phyloP scores from a whole-genome alignment of 352 stramenopile genomes.

The Globisporangium orthogonon region DNA sequence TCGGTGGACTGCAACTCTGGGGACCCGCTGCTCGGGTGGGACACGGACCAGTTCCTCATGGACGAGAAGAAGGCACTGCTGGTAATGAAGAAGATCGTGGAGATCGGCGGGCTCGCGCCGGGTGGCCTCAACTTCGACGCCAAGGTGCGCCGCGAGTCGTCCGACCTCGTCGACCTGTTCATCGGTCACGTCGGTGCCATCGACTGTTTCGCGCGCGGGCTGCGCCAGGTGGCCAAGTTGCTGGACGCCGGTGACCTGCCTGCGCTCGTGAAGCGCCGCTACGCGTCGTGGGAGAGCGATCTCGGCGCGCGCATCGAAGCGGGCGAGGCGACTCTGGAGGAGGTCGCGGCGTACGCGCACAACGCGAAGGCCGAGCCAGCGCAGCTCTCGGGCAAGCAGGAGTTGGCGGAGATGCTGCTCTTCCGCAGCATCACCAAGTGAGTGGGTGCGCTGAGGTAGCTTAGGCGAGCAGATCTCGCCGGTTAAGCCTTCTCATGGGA shows the following conservation, averaged over 20 bases:
- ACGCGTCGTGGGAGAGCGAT: conserved; percentile 56
- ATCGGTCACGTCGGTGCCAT: conserved; percentile 84
- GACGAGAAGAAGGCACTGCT: conserved; percentile 71
- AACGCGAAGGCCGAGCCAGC: conserved; percentile 40
- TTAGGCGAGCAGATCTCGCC: too few species aligned
- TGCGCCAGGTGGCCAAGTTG: conserved; percentile 67
- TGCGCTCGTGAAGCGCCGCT: conserved; percentile 48
- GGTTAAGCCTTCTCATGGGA: too few species aligned
- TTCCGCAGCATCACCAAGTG: conserved; percentile 22
- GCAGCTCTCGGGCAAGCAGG: conserved; percentile 66
- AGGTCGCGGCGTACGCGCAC: conserved; percentile 38
- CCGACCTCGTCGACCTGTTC: conserved; percentile 76
- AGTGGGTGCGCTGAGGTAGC: neutral
- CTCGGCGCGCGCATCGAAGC: conserved; percentile 57
- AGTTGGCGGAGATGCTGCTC: conserved; percentile 68
- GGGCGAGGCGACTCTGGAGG: conserved; percentile 56
- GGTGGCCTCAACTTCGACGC: conserved; percentile 86
- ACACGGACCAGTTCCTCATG: conserved; percentile 85
- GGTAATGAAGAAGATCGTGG: conserved; percentile 70
- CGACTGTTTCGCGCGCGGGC: conserved; percentile 72
- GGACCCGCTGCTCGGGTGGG: conserved; percentile 34
- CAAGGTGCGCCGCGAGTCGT: conserved; percentile 79
- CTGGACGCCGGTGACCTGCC: conserved; percentile 45
- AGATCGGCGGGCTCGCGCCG: conserved; percentile 58
- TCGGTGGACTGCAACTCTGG: conserved; percentile 87